Evolutionary conservation across 169 alveolate species (phyloP).

Genomic region (Neospora caninum): DNA sequence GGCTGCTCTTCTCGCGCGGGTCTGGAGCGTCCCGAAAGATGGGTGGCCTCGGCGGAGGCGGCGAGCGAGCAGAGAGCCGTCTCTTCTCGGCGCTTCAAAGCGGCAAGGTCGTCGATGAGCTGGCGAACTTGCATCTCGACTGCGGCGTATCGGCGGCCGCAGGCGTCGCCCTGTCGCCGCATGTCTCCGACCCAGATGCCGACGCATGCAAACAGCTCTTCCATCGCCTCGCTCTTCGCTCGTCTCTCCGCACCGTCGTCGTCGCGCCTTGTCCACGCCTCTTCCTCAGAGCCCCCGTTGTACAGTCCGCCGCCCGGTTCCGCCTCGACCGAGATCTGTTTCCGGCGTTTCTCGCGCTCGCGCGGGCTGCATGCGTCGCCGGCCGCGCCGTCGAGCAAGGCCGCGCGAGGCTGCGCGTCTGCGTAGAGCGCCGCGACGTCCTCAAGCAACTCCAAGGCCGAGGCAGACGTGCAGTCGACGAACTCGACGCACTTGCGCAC

Average conservation of each 20-base stretch:
- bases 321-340: no score
- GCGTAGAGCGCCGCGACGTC: conserved; percentile 1
- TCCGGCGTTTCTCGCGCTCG: background rate
- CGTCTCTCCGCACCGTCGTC: background rate
- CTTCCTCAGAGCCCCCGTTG: background rate
- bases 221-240: conserved; percentile 18
- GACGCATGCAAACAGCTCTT: conserved; percentile 9
- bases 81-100: background rate
- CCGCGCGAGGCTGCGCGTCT: background rate
- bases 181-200: conserved; percentile 24
- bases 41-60: background rate
- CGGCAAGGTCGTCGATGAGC: background rate
- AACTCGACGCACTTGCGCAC: conserved; percentile 27
- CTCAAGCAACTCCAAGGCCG: background rate
- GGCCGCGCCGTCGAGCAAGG: background rate
- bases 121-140: background rate
- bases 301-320: no score
- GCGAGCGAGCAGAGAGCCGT: background rate
- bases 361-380: background rate
- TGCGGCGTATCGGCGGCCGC: conserved; percentile 10
- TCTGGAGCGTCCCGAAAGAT: no score
- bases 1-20: no score
- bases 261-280: background rate
- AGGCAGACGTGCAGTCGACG: conserved; percentile 17
- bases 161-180: conserved; percentile 2